These are phyloP conservation scores for Astragalus membranaceus DNA, from an alignment of 306 rosid genomes.

Conservation along the genomic window DNA sequence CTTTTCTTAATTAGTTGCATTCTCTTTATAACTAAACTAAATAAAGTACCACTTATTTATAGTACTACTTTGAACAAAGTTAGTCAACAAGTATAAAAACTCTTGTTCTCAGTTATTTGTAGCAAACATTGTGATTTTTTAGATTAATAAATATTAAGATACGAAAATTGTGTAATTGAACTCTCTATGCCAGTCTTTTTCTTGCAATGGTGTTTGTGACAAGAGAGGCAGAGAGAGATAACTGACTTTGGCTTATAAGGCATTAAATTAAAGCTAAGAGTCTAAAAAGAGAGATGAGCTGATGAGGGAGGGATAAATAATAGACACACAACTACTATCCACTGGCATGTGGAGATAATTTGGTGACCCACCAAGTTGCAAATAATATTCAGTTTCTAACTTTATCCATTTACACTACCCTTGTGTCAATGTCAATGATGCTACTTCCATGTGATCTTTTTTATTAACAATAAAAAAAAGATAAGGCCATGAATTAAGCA, in stretches of 20 bases:
- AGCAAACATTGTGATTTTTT: background rate
- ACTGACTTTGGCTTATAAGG: slow-evolving; percentile 6
- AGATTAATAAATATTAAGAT: background rate
- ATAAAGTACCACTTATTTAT: slow-evolving; percentile 11
- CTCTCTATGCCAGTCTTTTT: too few relatives aligned
- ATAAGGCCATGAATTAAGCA: background rate
- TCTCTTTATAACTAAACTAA: too few relatives aligned
- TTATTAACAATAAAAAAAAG: background rate
- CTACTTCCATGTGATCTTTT: slow-evolving; percentile 32
- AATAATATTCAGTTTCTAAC: background rate
- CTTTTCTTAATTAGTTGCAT: slow-evolving; percentile 6
- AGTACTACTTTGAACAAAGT: slow-evolving; percentile 4
- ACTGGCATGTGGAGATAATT: slow-evolving; percentile 15
- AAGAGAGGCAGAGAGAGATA: slow-evolving; percentile 1
- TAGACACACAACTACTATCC: slow-evolving; percentile 26
- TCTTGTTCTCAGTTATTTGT: background rate
- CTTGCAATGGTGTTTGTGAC: slow-evolving; percentile 18
- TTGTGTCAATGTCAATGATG: slow-evolving; percentile 19
- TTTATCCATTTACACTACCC: slow-evolving; percentile 30
- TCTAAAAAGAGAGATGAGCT: slow-evolving; percentile 15
- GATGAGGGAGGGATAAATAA: background rate
- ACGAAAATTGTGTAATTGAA: background rate
- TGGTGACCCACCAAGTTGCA: slow-evolving; percentile 28
- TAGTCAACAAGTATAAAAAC: slow-evolving; percentile 12
- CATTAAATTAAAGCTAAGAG: background rate